These are phyloP conservation scores for Pelargonium citronellum DNA, from an alignment of 441 rosid genomes.

Conservation along the genomic window DNA sequence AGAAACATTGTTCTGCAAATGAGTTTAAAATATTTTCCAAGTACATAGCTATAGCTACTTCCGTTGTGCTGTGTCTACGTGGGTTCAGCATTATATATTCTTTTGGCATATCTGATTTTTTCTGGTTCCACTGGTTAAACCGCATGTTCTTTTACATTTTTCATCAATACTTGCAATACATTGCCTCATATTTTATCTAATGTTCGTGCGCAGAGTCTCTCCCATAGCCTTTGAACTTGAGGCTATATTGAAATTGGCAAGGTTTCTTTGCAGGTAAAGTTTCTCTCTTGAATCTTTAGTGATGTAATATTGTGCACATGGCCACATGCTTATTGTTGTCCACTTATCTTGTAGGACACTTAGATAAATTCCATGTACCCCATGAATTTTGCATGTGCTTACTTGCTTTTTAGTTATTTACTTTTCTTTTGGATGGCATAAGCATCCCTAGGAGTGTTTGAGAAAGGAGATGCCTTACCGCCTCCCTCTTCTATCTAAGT, in stretches of 20 bases:
- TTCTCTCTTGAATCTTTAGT: background rate
- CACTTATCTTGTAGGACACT: background rate
- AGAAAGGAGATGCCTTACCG: too few relatives aligned
- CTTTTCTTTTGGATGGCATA: background rate
- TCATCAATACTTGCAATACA: background rate
- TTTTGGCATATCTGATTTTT: background rate
- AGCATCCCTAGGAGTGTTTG: background rate
- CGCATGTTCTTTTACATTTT: background rate
- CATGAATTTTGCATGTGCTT: background rate
- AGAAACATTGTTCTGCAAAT: background rate
- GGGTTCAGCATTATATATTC: background rate
- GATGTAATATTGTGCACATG: background rate
- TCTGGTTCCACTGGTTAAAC: background rate
- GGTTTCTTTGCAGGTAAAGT: slow-evolving; percentile 88
- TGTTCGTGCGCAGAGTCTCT: slow-evolving; percentile 56
- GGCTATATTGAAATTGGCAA: slow-evolving; percentile 83
- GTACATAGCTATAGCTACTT: background rate
- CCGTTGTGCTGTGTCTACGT: background rate
- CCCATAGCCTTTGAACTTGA: slow-evolving; percentile 97
- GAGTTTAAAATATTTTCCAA: background rate
- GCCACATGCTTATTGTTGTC: background rate
- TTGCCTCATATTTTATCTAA: slow-evolving; percentile 18
- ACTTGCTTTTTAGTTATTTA: background rate
- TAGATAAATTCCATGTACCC: background rate
- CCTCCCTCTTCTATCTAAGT: too few relatives aligned